phyloP scores from a whole-genome alignment of 352 stramenopile species.

The Phytophthora pseudosyringae region DNA sequence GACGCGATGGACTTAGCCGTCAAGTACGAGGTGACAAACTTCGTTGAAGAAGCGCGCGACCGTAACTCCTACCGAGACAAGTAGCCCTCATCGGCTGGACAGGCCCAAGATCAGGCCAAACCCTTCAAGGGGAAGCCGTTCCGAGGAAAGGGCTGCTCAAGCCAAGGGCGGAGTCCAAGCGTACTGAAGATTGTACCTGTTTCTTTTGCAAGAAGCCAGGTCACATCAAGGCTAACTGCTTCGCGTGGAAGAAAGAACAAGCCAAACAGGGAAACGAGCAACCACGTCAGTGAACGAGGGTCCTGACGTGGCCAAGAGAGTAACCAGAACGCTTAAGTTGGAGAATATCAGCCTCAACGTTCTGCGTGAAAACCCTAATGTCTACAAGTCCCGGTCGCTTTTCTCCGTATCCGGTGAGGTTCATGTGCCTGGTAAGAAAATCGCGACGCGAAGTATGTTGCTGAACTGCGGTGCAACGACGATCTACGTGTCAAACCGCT shows the following conservation, averaged over 20 bases:
- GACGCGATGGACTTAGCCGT: no score
- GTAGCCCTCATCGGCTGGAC: no score
- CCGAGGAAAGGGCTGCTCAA: no score
- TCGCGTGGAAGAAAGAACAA: conserved; percentile 9
- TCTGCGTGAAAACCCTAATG: conserved; percentile 13
- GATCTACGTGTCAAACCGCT: conserved; percentile 1
- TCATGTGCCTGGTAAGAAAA: neutral
- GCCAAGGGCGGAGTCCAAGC: no score
- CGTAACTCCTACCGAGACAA: no score
- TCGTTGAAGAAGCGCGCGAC: neutral
- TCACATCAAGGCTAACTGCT: conserved; percentile 10
- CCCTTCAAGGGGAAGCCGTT: no score
- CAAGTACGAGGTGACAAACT: no score
- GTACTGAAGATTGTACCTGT: neutral
- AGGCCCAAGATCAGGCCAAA: no score
- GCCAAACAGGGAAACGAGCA: conserved; percentile 5
- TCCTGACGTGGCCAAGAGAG: conserved; percentile 7
- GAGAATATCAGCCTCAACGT: conserved; percentile 12
- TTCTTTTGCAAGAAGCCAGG: conserved; percentile 11
- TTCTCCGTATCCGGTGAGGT: no score
- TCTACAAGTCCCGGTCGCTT: no score
- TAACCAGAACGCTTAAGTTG: conserved; percentile 6
- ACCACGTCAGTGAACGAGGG: neutral
- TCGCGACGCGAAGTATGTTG: neutral
- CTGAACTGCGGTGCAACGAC: conserved; percentile 3